Base-by-base conservation (phyloP, 352 stramenopile genomes). In the Halophytophthora batemanensis region DNA sequence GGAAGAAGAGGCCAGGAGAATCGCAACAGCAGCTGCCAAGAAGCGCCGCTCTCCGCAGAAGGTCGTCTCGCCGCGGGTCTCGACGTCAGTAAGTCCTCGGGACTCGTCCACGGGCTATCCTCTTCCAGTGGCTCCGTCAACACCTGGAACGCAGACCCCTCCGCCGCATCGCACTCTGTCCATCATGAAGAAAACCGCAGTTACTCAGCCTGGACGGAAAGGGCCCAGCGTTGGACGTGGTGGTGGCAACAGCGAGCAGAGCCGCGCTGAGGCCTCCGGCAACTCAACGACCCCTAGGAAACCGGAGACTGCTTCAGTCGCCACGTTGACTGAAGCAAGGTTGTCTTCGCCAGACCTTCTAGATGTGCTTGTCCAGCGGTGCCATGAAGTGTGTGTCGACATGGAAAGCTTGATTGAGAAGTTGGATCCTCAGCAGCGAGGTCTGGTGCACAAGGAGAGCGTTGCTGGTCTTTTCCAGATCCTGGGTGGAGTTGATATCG, bases 11-110 rank as follows among this genome's bases (percentile, higher is more conserved):
- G 55, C 49, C 0, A 61, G 70, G 37, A 61, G 50, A 22, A 42
- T 21, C 14, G 61, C 58, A 1, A 58, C 77, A 14, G 61, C 63
- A 6, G 46, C 49, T 14, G 77, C 70, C 3, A 80, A 77, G 47
- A 29, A 49, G 18, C 57, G 67, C 14, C 57, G 53, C n/a, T 65
- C 62, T 3, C 50, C 59, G 3, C 42, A 36, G 34, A 71, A 76
- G 43, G 17, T 61, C 11, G 31, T 61, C 22, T 46, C 17, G 15
- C 59, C 59, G 33, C 38, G 53, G 48, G 15, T 52, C n/a, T 51
- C 49, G 25, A 31, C 25, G 25, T 8, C 25, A 31, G 25, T 8
- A 8, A 31, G 25, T 8, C 8, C 25, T 31, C 25, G 25, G 4
- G 25, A 8, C 8, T 31, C 25, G 4, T 8, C 4, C 8, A 10